Percentiles rank a stretch among this genome's conserved stretches.
These are phyloP conservation scores for Centaurea solstitialis DNA, from an alignment of 129 eudicot genomes.

Conservation along the genomic window DNA sequence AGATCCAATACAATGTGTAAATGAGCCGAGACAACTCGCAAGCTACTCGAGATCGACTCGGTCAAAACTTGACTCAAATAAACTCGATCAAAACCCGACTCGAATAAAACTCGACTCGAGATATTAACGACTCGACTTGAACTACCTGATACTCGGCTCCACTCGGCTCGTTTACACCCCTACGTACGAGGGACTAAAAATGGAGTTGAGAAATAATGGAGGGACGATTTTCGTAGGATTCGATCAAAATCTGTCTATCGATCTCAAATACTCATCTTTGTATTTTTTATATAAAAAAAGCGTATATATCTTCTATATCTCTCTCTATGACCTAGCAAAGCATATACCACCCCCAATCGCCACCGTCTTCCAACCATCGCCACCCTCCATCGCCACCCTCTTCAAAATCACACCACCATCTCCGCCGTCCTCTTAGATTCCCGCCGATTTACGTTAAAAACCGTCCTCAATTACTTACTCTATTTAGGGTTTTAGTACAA, in stretches of 20 bases:
- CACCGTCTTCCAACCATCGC: conserved; percentile 6
- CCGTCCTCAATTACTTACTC: conserved; percentile 22
- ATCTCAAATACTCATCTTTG: background rate
- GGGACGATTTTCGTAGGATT: conserved; percentile 8
- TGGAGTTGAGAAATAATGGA: background rate
- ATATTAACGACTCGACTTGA: no score
- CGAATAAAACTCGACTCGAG: no score
- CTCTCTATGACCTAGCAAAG: conserved; percentile 15
- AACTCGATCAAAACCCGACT: no score
- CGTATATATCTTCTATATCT: background rate
- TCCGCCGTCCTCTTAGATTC: conserved; percentile 15
- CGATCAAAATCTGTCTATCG: conserved; percentile 14
- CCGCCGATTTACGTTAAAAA: conserved; percentile 10
- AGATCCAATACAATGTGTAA: no score
- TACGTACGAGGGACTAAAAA: conserved; percentile 1
- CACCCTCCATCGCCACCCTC: background rate
- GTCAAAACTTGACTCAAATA: no score
- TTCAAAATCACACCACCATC: background rate
- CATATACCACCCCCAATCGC: conserved; percentile 11
- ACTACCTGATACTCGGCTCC: no score
- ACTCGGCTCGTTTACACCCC: no score
- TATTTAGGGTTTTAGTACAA: conserved; percentile 32
- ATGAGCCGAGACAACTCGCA: no score
- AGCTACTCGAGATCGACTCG: no score
- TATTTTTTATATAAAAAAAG: background rate